Conservation (phyloP, 805 yeast species). For the Vanderwaltozyma verrucispora region DNA sequence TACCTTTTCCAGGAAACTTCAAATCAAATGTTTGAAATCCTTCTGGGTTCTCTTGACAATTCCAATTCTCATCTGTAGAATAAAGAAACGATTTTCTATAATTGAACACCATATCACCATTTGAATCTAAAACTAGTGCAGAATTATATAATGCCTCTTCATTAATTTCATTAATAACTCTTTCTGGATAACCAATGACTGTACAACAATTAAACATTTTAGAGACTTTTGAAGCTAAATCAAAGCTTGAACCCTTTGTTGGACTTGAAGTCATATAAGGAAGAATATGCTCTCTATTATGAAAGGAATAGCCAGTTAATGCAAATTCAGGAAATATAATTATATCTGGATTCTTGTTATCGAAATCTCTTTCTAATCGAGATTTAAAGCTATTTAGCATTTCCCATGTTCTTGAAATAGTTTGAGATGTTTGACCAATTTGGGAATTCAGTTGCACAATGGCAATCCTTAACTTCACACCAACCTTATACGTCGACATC, state of each 20-base stretch:
- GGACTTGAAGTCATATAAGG: constrained; percentile 42
- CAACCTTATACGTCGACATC: neutral
- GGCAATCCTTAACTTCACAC: constrained; percentile 47
- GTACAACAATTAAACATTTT: constrained; percentile 47
- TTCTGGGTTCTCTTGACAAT: constrained; percentile 55
- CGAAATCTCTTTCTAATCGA: constrained; percentile 1
- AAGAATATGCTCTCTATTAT: constrained; percentile 33
- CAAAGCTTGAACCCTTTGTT: constrained; percentile 37
- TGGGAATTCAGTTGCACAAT: constrained; percentile 58
- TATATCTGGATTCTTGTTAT: constrained; percentile 42
- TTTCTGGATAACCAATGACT: constrained; percentile 77
- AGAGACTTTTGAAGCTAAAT: constrained; percentile 50
- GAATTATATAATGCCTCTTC: constrained; percentile 47
- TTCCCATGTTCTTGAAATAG: constrained; percentile 36
- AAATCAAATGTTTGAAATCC: constrained; percentile 47
- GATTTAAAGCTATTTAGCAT: constrained; percentile 28
- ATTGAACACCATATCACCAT: constrained; percentile 49
- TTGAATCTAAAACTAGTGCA: constrained; percentile 50
- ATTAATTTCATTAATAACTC: neutral
- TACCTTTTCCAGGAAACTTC: constrained; percentile 18
- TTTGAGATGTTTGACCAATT: constrained; percentile 48
- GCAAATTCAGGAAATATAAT: constrained; percentile 77
- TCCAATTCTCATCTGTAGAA: constrained; percentile 74
- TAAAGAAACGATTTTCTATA: constrained; percentile 72
- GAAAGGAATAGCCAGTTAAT: constrained; percentile 73